Evolutionary conservation across 495 filamentous ascomycete species (phyloP), one percentile per base, ranked within the genome.

Genomic region (Xylaria curta): DNA sequence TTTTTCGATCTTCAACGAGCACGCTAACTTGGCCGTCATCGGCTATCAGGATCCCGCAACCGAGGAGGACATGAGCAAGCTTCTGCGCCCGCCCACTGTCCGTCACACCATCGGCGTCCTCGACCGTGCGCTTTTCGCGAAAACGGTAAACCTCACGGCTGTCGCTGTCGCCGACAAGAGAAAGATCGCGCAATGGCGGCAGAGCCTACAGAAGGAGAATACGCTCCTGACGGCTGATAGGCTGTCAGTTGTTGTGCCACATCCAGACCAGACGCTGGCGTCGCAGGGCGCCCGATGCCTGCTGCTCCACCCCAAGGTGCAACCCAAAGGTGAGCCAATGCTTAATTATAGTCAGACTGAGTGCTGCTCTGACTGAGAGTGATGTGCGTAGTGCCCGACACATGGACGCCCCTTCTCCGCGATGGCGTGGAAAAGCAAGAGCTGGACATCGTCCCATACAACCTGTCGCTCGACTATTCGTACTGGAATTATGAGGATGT

Each of bases 401-500:
- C 93, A 17, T 97, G 92, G 90, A 91, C 91, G 61, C 76, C 89
- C 6, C 87, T 82, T 40, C 78, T 97, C n/a, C 85, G 80, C 46
- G 90, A 92, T 61, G 87, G 94, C 31, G 88, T 95, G 1, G 77
- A 90, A 62, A 86, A 84, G 63, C 85, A 91, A 71, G 87, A 91
- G 42, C 78, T 97, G 47, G 83, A 84, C 17, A 76, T 98, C 42
- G 84, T 92, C 15, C 91, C 93, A 8, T 98, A 91, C 78, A 85
- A 90, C 56, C 81, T 99, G 47, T 77, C 85, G 46, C 83, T 99
- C 70, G 88, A 91, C 63, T 99, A 99, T 82, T 84, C 90, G 69
- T 91, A 94, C 79, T 99, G 94, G 94, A 89, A 82, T 47, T 94
- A 94, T 78, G 83, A 90, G 69, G 94, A 98, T 74, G 91, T 98